Evolutionary conservation across 495 filamentous ascomycete species (phyloP).

Genomic region (Glarea lozoyensis): DNA sequence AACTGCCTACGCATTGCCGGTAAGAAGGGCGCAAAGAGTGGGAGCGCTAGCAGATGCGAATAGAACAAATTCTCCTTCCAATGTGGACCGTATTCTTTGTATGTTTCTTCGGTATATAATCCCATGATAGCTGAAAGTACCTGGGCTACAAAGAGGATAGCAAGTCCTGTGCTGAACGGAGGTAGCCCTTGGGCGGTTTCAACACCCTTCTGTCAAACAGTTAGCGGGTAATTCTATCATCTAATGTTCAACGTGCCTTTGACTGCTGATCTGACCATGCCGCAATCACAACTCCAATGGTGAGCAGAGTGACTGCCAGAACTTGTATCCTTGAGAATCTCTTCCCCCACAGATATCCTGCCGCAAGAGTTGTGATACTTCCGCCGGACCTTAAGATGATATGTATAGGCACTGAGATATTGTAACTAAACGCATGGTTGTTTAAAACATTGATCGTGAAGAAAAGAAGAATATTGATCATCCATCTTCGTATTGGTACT

Average conservation of each 20-base stretch:
- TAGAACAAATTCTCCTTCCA: constrained; percentile 98
- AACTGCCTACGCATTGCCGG: constrained; percentile 42
- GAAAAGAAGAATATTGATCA: constrained; percentile 83
- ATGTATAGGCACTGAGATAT: constrained; percentile 92
- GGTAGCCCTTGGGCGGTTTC: constrained; percentile 23
- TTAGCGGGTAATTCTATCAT: not conserved
- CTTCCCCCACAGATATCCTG: constrained; percentile 78
- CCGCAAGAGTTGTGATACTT: constrained; percentile 84
- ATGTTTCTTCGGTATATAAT: constrained; percentile 85
- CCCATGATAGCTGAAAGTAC: constrained; percentile 89
- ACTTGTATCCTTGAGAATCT: constrained; percentile 74
- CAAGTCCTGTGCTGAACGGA: constrained; percentile 65
- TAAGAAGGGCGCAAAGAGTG: constrained; percentile 51
- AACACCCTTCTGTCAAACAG: constrained; percentile 19
- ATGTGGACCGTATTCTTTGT: constrained; percentile 73
- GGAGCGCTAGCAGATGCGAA: constrained; percentile 70
- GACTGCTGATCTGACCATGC: constrained; percentile 81
- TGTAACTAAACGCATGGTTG: constrained; percentile 95
- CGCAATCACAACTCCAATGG: constrained; percentile 73
- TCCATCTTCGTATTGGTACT: constrained; percentile 81
- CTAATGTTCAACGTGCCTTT: constrained; percentile 46
- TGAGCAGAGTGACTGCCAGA: constrained; percentile 69
- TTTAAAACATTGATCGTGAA: constrained; percentile 89
- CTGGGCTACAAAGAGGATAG: constrained; percentile 81
- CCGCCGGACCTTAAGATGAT: constrained; percentile 95